phyloP scores from a whole-genome alignment of 768 basidiomycete species.

The Leccinellum luteum region DNA sequence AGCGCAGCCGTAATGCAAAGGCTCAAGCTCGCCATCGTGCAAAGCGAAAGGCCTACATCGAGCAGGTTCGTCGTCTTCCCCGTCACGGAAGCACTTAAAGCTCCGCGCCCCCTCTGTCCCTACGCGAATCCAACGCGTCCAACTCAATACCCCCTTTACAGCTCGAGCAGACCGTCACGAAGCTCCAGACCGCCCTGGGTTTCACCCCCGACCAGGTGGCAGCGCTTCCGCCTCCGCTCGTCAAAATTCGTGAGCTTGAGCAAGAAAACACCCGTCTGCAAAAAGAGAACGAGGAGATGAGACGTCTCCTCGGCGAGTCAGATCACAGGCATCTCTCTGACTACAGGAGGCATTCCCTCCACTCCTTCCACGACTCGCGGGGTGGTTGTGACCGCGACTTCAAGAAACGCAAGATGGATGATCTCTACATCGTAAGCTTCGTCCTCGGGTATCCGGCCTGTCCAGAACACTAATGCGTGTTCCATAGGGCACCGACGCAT shows the following conservation, averaged over 20 bases:
- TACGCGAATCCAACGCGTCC: conserved; percentile 12
- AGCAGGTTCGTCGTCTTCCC: conserved; percentile 52
- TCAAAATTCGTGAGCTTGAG: conserved; percentile 80
- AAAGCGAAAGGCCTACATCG: conserved; percentile 91
- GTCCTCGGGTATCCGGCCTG: background rate
- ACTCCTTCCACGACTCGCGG: conserved; percentile 49
- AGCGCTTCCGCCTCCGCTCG: conserved; percentile 66
- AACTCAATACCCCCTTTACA: conserved; percentile 25
- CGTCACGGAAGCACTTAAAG: conserved; percentile 1
- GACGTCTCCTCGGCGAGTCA: conserved; percentile 58
- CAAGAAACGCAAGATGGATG: conserved; percentile 62
- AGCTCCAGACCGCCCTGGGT: conserved; percentile 73
- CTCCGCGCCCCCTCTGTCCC: conserved; percentile 8
- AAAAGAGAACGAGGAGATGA: conserved; percentile 72
- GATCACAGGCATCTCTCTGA: conserved; percentile 40
- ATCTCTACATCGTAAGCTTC: conserved; percentile 50
- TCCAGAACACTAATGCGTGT: background rate
- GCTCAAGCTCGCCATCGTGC: conserved; percentile 89
- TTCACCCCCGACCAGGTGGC: conserved; percentile 74
- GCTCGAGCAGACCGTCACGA: conserved; percentile 85
- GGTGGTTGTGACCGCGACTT: conserved; percentile 52
- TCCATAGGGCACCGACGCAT: conserved; percentile 45
- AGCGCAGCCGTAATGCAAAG: conserved; percentile 83
- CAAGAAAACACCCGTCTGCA: conserved; percentile 71
- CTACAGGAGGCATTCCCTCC: conserved; percentile 46